Base-by-base conservation (phyloP, 257 asterid genomes). In the Fraxinus cuspidata region DNA sequence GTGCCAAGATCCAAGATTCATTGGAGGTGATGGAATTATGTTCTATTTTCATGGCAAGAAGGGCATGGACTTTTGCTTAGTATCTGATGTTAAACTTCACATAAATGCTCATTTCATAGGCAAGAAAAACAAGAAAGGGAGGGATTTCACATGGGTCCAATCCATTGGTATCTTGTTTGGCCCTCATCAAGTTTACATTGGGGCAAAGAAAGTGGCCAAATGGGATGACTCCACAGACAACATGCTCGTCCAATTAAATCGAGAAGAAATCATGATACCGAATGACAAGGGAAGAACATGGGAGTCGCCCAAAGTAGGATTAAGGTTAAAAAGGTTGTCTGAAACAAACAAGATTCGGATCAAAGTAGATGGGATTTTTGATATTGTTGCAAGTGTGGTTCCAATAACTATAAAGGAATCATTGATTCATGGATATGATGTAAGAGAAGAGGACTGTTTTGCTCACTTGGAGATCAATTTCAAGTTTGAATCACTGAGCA, bases 401-500 rank as follows among this genome's bases (percentile, higher is more conserved):
- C 82, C 85, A 23, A 81, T 81, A 12, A 77, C 79, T 0, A 13
- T 77, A 40, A 29, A 77, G 69, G 85, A 81, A 65, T 77, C 79
- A 10, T 23, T 35, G 34, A 78, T 81, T 11, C 85, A 77, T 37
- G 74, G 58, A 38, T 77, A 81, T 40, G 79, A 75, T 4, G 74
- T 79, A 74, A 53, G 56, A 1, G 19, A 53, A 5, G 83, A 74
- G 67, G 85, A 81, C 27, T 73, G 77, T 32, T 31, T 81, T 58
- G 82, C 82, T 53, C 85, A 81, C 74, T 79, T 81, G 58, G 82
- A 81, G 74, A 65, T 77, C n/a, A 75, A 75, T 4, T 81, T 81
- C 76, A 77, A 40, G 73, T 77, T 81, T 40, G 78, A 37, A 35
- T 64, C 70, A 1, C 69, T 73, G 5, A 77, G 38, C 23, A 58